phyloP scores from a whole-genome alignment of 2,329 filamentous ascomycete genomes.

The Penicillium sp. region DNA sequence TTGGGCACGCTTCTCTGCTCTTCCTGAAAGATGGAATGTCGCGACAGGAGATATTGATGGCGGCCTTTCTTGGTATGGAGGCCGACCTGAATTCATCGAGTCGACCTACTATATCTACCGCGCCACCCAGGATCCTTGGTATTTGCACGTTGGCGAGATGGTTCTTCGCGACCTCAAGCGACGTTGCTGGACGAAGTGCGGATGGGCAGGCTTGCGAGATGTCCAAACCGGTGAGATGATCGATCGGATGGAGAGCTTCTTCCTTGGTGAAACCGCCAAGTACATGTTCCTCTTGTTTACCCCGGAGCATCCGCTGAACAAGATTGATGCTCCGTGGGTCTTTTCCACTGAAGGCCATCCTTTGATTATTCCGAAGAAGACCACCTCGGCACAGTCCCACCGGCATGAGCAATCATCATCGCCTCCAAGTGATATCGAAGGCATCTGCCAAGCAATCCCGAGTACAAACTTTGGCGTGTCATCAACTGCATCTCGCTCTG shows the following conservation, averaged over 20 bases:
- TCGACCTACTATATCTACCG: conserved; percentile 95
- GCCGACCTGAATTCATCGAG: conserved; percentile 93
- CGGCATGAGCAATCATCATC: conserved; percentile 12
- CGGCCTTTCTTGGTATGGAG: conserved; percentile 90
- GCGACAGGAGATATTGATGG: conserved; percentile 79
- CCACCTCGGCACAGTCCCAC: conserved; percentile 10
- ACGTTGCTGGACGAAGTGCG: conserved; percentile 85
- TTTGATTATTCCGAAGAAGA: conserved; percentile 69
- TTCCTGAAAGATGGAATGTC: conserved; percentile 93
- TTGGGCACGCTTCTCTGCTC: conserved; percentile 90
- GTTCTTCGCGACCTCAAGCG: conserved; percentile 81
- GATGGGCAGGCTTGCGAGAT: conserved; percentile 87
- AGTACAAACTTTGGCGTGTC: conserved; percentile 68
- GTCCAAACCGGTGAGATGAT: conserved; percentile 79
- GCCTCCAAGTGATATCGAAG: conserved; percentile 28
- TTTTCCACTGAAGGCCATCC: conserved; percentile 97
- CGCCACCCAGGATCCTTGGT: conserved; percentile 93
- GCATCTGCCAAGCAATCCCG: conserved; percentile 66
- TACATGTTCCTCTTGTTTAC: conserved; percentile 94
- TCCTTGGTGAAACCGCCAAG: conserved; percentile 92
- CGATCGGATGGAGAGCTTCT: conserved; percentile 98
- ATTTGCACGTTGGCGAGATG: conserved; percentile 95
- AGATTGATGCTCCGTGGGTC: conserved; percentile 80
- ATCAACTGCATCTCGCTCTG: conserved; percentile 71
- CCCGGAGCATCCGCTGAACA: conserved; percentile 79